These are phyloP conservation scores for Phialemonium atrogriseum DNA, from an alignment of 2,329 filamentous ascomycete species.

Conservation along the genomic window DNA sequence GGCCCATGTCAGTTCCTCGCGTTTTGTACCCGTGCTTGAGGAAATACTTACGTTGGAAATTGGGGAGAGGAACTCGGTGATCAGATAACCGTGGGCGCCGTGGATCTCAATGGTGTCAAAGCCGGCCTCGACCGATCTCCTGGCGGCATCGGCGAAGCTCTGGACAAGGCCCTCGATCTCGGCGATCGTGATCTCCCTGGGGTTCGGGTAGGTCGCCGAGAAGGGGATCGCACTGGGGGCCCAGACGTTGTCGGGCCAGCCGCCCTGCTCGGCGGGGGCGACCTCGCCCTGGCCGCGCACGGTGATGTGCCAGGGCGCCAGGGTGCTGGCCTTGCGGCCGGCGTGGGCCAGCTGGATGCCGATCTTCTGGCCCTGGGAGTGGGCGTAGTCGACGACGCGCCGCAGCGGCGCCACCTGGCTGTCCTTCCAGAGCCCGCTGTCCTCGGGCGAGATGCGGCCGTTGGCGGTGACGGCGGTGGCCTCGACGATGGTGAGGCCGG, in stretches of 20 bases:
- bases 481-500: slow-evolving; percentile 67
- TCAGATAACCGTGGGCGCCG: slow-evolving; percentile 57
- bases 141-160: slow-evolving; percentile 50
- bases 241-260: slow-evolving; percentile 50
- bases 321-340: slow-evolving; percentile 57
- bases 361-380: slow-evolving; percentile 68
- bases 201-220: slow-evolving; percentile 49
- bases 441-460: slow-evolving; percentile 76
- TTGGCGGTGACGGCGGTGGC: slow-evolving; percentile 68
- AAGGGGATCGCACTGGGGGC: slow-evolving; percentile 48
- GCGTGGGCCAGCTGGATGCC: slow-evolving; percentile 79
- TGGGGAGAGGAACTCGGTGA: slow-evolving; percentile 56
- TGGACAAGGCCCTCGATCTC: slow-evolving; percentile 61
- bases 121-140: slow-evolving; percentile 58
- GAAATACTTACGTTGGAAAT: slow-evolving; percentile 38
- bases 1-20: neutral
- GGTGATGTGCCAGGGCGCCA: slow-evolving; percentile 58
- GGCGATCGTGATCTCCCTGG: slow-evolving; percentile 57
- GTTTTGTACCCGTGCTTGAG: too few species aligned
- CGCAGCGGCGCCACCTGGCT: slow-evolving; percentile 66
- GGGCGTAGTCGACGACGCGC: slow-evolving; percentile 67
- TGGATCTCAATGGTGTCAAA: slow-evolving; percentile 69
- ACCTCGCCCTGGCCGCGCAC: slow-evolving; percentile 36
- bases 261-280: slow-evolving; percentile 42
- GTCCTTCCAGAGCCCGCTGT: slow-evolving; percentile 76